Percentiles rank a stretch among this genome's conserved stretches.
Conservation (phyloP, 2,329 filamentous ascomycete species). For the Colletotrichum tamarilloi region DNA sequence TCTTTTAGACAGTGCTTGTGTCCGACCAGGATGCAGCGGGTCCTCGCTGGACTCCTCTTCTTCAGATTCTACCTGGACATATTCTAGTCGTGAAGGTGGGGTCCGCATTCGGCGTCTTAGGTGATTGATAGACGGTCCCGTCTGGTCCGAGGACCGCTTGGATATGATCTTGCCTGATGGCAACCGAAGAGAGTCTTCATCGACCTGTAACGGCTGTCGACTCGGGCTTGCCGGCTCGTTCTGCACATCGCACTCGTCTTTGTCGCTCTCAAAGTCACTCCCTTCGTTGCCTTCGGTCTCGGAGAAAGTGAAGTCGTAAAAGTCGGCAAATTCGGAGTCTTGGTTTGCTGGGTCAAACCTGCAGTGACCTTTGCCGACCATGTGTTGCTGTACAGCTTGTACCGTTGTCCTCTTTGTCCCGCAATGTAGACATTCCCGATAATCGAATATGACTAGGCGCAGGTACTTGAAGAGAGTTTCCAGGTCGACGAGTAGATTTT, state of each 20-base stretch:
- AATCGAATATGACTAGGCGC: slow-evolving; percentile 58
- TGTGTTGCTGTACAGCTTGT: slow-evolving; percentile 62
- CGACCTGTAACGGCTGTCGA: slow-evolving; percentile 13
- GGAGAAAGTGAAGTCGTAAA: slow-evolving; percentile 45
- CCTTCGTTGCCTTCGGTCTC: slow-evolving; percentile 27
- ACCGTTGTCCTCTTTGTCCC: slow-evolving; percentile 53
- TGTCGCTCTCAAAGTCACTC: slow-evolving; percentile 22
- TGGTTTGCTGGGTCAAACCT: slow-evolving; percentile 49
- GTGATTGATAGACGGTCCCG: not conserved
- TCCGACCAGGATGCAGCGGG: not conserved
- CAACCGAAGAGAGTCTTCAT: slow-evolving; percentile 46
- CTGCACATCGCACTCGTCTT: not conserved
- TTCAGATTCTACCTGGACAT: not conserved
- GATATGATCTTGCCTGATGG: slow-evolving; percentile 50
- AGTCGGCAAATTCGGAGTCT: slow-evolving; percentile 52
- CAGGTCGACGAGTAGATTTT: slow-evolving; percentile 55
- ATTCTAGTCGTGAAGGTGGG: not conserved
- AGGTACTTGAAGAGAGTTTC: slow-evolving; percentile 60
- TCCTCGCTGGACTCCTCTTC: not conserved
- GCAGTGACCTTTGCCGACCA: slow-evolving; percentile 61
- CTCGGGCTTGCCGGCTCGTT: not conserved
- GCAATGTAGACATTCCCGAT: slow-evolving; percentile 63
- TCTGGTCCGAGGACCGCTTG: slow-evolving; percentile 36
- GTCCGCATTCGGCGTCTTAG: not conserved
- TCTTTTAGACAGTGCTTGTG: slow-evolving; percentile 11